These are phyloP conservation scores for Silene conica DNA, from an alignment of 148 eudicot genomes.

Conservation along the genomic window DNA sequence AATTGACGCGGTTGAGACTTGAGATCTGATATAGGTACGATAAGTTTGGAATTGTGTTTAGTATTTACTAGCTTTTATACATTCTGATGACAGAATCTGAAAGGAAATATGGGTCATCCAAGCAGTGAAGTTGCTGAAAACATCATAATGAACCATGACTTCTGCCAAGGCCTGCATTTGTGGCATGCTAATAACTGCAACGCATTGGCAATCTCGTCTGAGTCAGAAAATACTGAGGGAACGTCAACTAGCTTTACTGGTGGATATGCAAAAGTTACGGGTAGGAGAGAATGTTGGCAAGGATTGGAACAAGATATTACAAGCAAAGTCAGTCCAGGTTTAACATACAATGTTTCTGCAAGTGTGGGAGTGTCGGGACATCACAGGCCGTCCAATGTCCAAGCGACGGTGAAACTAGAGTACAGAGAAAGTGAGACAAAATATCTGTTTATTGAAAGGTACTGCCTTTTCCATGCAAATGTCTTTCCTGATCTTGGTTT, in stretches of 20 bases:
- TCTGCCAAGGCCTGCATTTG: slow-evolving; percentile 59
- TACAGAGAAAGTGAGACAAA: slow-evolving; percentile 34
- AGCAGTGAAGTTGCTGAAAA: slow-evolving; percentile 33
- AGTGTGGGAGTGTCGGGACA: slow-evolving; percentile 51
- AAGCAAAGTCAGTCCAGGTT: slow-evolving; percentile 41
- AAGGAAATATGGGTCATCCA: slow-evolving; percentile 27
- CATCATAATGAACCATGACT: slow-evolving; percentile 69
- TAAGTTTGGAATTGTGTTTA: not conserved
- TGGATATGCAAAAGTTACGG: slow-evolving; percentile 49
- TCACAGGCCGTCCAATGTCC: slow-evolving; percentile 42
- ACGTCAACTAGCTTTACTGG: slow-evolving; percentile 25
- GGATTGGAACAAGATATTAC: slow-evolving; percentile 87
- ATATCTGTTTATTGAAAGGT: slow-evolving; percentile 64
- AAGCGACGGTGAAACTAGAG: slow-evolving; percentile 57
- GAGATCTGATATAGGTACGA: not conserved
- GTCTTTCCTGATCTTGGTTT: not conserved
- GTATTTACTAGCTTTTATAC: too few relatives aligned
- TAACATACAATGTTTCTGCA: slow-evolving; percentile 56
- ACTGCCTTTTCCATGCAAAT: not conserved
- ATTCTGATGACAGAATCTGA: slow-evolving; percentile 33
- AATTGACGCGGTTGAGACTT: not conserved
- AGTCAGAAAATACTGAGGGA: slow-evolving; percentile 28
- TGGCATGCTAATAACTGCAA: slow-evolving; percentile 81
- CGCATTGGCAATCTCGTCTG: slow-evolving; percentile 48
- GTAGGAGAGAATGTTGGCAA: slow-evolving; percentile 68